These are phyloP conservation scores for Xylaria sp. DNA, from an alignment of 2,329 filamentous ascomycete species.

Conservation along the genomic window DNA sequence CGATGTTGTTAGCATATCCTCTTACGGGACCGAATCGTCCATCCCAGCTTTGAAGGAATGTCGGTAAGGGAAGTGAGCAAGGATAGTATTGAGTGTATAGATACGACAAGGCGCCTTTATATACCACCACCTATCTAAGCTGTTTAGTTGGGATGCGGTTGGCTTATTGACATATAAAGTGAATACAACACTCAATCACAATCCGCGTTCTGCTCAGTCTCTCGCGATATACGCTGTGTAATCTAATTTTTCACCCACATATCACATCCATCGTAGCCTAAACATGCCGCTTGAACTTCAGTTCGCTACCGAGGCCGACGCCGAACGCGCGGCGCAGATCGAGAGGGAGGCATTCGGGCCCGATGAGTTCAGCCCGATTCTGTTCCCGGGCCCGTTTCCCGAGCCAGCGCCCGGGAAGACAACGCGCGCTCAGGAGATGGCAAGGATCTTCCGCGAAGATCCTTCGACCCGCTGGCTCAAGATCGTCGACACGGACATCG, in stretches of 20 bases:
- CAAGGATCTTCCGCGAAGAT: slow-evolving; percentile 42
- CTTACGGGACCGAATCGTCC: not conserved
- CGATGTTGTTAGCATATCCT: not conserved
- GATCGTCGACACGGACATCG: slow-evolving; percentile 50
- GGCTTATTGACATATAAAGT: not conserved
- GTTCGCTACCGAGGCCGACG: slow-evolving; percentile 52
- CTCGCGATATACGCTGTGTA: not conserved
- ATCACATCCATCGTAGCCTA: not conserved
- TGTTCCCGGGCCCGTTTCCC: slow-evolving; percentile 52
- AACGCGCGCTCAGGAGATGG: slow-evolving; percentile 41
- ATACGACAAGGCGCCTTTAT: not conserved
- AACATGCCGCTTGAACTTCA: slow-evolving; percentile 55
- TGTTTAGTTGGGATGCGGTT: not conserved
- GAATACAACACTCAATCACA: not conserved
- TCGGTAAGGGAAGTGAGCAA: not conserved
- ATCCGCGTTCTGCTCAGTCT: not conserved
- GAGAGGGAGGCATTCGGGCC: slow-evolving; percentile 53
- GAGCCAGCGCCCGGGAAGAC: slow-evolving; percentile 40
- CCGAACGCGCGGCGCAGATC: slow-evolving; percentile 51
- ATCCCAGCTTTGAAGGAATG: not conserved
- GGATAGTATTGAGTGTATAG: not conserved
- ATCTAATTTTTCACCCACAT: not conserved
- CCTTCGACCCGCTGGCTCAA: slow-evolving; percentile 47
- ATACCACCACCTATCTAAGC: not conserved
- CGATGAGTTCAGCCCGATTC: slow-evolving; percentile 47